Evolutionary conservation across 768 basidiomycete genomes (phyloP), one percentile per base, ranked within the genome.

Genomic region (Mycena rebaudengoi): DNA sequence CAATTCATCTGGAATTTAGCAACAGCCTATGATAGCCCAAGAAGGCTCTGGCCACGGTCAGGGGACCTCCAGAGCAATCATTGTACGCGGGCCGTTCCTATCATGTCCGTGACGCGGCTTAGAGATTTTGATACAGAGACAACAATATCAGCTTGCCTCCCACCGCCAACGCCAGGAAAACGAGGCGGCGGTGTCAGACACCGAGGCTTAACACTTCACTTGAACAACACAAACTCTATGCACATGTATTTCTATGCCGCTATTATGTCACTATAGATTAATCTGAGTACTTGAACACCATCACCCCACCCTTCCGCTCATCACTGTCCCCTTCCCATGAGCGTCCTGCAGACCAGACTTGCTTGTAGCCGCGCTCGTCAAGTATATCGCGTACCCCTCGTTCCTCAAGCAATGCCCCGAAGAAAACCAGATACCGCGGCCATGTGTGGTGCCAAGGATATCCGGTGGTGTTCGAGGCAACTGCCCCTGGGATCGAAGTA

Each of bases 381-480:
- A 96, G 75, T 25, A 87, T 23, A 3, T 74, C 66, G 44, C 74
- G 70, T 2, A 94, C 80, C 2, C 82, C 85, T 10, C 80, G 75
- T 51, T 84, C 76, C 6, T 80, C 75, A 41, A 97, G 79, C 44
- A 99, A 78, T n/a, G 83, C 83, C 5, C 93, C 94, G 71, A 99
- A 99, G 53, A 96, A 79, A 3, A 95, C 85, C 16, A 99, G 69
- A 74, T 95, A 88, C 43, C 82, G 84, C 0, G 97, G 95, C 92
- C 94, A 96, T 62, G 86, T 79, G 64, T 96, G 92, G 55, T 55
- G 71, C 88, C 92, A 94, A 14, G 80, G 81, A 54, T 83, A 78
- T 7, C 77, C 70, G 1, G 75, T 14, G 25, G 46, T 41, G 43
- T 13, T 49, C 11, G 23, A 20, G 20, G 50, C 23, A 5, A 55